Conservation (phyloP, 495 filamentous ascomycete species). For the Neurospora africana region DNA sequence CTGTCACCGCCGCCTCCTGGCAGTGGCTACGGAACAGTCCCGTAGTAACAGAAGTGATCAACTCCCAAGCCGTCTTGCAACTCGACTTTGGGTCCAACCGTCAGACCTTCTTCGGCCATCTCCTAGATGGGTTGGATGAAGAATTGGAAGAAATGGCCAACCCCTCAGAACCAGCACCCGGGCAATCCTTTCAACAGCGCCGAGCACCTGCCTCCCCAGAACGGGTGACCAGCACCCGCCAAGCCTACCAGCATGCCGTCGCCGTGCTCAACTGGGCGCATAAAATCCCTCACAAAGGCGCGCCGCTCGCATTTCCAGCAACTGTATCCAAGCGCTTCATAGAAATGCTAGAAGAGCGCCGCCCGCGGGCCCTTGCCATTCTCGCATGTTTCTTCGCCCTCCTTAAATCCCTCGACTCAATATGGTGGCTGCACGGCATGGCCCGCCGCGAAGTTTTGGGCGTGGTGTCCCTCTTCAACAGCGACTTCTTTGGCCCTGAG, state of each 20-base stretch:
- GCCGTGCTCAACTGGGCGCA: conserved; percentile 48
- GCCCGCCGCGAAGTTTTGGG: conserved; percentile 45
- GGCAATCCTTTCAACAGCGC: background rate
- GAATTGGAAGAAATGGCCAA: conserved; percentile 27
- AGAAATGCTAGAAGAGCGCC: conserved; percentile 38
- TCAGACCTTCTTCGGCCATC: conserved; percentile 39
- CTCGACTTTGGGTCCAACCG: conserved; percentile 32
- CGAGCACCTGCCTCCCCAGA: conserved; percentile 6
- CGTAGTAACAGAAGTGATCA: conserved; percentile 42
- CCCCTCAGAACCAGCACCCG: background rate
- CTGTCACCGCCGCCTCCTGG: conserved; percentile 40
- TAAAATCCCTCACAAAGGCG: conserved; percentile 41
- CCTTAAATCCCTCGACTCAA: conserved; percentile 38
- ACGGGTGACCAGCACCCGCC: conserved; percentile 26
- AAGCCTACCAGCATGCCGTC: conserved; percentile 45
- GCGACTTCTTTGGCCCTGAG: conserved; percentile 29
- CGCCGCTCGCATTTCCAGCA: conserved; percentile 45
- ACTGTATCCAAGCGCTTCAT: conserved; percentile 49
- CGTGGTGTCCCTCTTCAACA: conserved; percentile 39
- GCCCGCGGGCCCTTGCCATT: conserved; percentile 43
- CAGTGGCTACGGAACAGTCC: conserved; percentile 41
- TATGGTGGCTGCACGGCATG: conserved; percentile 50
- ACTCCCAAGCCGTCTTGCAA: conserved; percentile 41
- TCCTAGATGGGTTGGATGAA: conserved; percentile 39
- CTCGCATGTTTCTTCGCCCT: conserved; percentile 47